A percentile compares a stretch with the other conserved stretches of the same genome.
Conservation (phyloP, 345 rosid species). For the Acer campestre region DNA sequence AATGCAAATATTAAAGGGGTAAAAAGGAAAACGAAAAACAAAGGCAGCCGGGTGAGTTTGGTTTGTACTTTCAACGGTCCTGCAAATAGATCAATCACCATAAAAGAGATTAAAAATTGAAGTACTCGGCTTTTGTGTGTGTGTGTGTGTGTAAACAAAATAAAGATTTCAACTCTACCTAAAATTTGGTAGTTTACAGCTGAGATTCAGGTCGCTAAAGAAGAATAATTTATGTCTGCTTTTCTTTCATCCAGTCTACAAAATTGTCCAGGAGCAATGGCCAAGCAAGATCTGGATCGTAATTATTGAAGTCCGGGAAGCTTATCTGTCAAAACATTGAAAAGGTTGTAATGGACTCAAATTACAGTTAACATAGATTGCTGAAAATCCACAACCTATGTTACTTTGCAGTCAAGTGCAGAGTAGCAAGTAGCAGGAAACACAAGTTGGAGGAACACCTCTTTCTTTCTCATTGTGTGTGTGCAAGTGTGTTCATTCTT, state of each 20-base stretch:
- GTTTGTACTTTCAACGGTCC: conserved; percentile 32
- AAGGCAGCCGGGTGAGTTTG: conserved; percentile 14
- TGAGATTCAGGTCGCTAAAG: conserved; percentile 35
- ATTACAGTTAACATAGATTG: neutral
- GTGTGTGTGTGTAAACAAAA: neutral
- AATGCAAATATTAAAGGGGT: neutral
- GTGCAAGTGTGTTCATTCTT: neutral
- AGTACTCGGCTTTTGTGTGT: neutral
- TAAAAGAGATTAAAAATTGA: neutral
- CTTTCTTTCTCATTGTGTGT: neutral
- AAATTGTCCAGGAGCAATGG: conserved; percentile 96
- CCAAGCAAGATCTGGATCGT: conserved; percentile 96
- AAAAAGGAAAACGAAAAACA: neutral
- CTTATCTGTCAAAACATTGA: conserved; percentile 63
- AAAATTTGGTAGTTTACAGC: conserved; percentile 47
- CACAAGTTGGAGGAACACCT: neutral
- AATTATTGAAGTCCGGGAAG: conserved; percentile 79
- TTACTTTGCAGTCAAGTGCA: neutral
- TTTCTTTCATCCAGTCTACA: conserved; percentile 94
- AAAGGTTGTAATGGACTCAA: conserved; percentile 1
- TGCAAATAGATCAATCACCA: conserved; percentile 31
- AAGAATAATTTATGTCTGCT: conserved; percentile 48
- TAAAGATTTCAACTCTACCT: conserved; percentile 26
- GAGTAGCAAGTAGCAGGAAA: neutral
- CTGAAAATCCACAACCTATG: neutral